Evolutionary conservation across 495 filamentous ascomycete species (phyloP).

Genomic region (Annulohypoxylon bovei): DNA sequence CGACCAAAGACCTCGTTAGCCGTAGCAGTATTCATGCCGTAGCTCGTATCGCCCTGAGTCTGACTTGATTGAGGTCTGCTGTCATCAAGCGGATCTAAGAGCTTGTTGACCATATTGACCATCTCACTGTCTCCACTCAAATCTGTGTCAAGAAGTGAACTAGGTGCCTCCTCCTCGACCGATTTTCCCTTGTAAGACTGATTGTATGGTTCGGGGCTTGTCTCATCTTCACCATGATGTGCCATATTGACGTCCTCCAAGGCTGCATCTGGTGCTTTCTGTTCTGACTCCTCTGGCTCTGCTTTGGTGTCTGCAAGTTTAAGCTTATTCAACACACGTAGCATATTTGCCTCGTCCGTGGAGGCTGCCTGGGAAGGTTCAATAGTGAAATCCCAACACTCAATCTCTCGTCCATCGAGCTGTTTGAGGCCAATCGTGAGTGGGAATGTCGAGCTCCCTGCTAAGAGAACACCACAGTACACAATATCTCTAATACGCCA

Average conservation of each 20-base stretch:
- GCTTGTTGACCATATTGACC: constrained; percentile 55
- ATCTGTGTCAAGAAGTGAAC: constrained; percentile 40
- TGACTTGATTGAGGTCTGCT: constrained; percentile 39
- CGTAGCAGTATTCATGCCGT: constrained; percentile 54
- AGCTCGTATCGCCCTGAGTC: constrained; percentile 45
- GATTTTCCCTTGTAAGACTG: constrained; percentile 29
- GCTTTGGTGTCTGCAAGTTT: constrained; percentile 25
- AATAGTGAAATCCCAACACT: constrained; percentile 40
- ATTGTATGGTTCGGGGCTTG: background rate
- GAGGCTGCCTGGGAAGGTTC: constrained; percentile 16
- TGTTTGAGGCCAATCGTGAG: constrained; percentile 25
- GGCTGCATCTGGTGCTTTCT: background rate
- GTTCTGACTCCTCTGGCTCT: background rate
- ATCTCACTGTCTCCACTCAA: constrained; percentile 48
- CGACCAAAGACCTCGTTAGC: constrained; percentile 50
- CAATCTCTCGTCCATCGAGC: constrained; percentile 31
- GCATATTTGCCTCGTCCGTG: constrained; percentile 29
- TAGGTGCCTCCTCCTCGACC: constrained; percentile 10
- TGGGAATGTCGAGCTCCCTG: constrained; percentile 36
- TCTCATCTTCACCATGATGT: background rate
- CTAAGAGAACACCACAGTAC: constrained; percentile 47
- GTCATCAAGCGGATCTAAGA: constrained; percentile 50
- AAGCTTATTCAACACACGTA: constrained; percentile 39
- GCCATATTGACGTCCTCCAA: background rate
- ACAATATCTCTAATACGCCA: constrained; percentile 50